These are phyloP conservation scores for Sherardia arvensis DNA, from an alignment of 257 asterid genomes.

Conservation along the genomic window DNA sequence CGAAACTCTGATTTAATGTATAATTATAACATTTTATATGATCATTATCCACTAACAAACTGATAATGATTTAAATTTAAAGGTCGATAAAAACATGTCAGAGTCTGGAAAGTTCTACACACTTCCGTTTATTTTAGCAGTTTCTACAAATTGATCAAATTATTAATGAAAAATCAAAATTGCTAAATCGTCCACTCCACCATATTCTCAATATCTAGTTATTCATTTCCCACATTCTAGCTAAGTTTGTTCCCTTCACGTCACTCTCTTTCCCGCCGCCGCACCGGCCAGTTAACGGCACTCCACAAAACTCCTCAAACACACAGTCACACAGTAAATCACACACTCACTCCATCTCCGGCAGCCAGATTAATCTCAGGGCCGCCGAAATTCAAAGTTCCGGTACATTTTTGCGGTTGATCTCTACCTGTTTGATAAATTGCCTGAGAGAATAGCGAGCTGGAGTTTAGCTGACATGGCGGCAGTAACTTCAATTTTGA, in stretches of 20 bases:
- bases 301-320: background rate
- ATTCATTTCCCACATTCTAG: background rate
- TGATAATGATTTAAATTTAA: no score
- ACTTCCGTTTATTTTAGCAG: no score
- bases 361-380: background rate
- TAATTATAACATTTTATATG: no score
- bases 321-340: background rate
- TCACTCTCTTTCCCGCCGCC: background rate
- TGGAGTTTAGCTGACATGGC: background rate
- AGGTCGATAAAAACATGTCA: no score
- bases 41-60: no score
- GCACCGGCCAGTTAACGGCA: background rate
- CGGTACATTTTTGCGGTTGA: background rate
- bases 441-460: background rate
- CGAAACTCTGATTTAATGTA: no score
- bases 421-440: background rate
- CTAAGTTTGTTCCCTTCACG: background rate
- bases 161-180: no score
- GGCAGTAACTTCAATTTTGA: background rate
- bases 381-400: background rate
- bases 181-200: background rate
- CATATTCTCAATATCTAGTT: background rate
- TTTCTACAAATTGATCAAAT: no score
- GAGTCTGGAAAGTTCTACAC: no score
- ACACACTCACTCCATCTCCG: background rate